Base-by-base conservation (phyloP, 2,329 filamentous ascomycete genomes). In the Fusarium pseudonygamai region DNA sequence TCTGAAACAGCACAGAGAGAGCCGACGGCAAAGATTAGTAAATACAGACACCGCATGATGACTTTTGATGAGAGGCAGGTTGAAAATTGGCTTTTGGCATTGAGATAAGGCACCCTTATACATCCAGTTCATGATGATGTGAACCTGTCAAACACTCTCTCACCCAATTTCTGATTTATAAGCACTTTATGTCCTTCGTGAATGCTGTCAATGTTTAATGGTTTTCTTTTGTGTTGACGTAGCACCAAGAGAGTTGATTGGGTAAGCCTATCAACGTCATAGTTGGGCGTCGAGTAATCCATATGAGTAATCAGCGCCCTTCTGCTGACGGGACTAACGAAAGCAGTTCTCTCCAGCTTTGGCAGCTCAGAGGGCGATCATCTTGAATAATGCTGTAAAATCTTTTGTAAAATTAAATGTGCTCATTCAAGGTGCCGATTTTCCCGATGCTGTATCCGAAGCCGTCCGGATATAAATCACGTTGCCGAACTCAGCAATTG, bases 51-150 rank as follows among this genome's bases (percentile, higher is more conserved):
- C 20, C 20, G 8, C 50, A 55, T 55, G 15, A n/a, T 11, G 34
- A 18, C 7, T 53, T 28, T 0, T 4, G 6, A 28, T 26, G 18
- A 53, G 5, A 37, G 18, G 16, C 0, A 13, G 14, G 1, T 22
- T 26, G 7, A 7, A 28, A 2, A 7, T 22, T 7, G 3, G 14
- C 24, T 4, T 16, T 37, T 16, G 7, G 5, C 12, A 16, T 36
- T 22, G 18, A 7, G 2, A 22, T 16, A 10, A 16, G 12, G 7
- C 18, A 16, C 2, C 11, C 6, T 53, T 53, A 53, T 40, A 40
- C 10, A 5, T 10, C 9, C 11, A 16, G 28, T 3, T 26, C 6
- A n/a, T n/a, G 10, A 18, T 40, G 20, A n/a, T 20, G 13, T 20
- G 12, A 36, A 12, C 3, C 5, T 22, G 13, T 22, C 32, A 26